These are phyloP conservation scores for Talaromyces islandicus DNA, from an alignment of 2,329 filamentous ascomycete species.

Conservation along the genomic window DNA sequence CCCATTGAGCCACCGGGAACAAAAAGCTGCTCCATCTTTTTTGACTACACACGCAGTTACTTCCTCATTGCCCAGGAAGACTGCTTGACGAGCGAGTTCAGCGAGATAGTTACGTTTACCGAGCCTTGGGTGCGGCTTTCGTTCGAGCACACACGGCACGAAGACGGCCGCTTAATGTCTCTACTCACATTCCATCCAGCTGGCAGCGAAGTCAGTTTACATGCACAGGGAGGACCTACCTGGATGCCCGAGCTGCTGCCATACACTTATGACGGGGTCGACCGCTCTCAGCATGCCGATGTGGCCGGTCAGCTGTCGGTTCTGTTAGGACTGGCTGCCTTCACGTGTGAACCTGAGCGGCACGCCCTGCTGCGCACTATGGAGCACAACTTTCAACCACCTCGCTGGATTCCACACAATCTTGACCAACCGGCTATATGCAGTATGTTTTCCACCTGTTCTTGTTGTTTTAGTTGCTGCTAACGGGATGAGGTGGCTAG, in stretches of 20 bases:
- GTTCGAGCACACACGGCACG: neutral
- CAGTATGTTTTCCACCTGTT: neutral
- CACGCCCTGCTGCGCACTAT: slow-evolving; percentile 1
- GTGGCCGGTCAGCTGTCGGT: slow-evolving; percentile 7
- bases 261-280: slow-evolving; percentile 1
- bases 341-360: slow-evolving; percentile 5
- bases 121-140: neutral
- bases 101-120: neutral
- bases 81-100: neutral
- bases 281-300: neutral
- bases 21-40: slow-evolving; percentile 8
- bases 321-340: slow-evolving; percentile 6
- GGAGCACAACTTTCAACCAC: neutral
- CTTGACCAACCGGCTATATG: neutral
- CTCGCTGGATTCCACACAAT: neutral
- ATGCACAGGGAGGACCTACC: neutral
- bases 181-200: neutral
- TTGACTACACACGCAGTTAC: slow-evolving; percentile 4
- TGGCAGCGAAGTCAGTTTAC: neutral
- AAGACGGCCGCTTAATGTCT: neutral
- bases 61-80: slow-evolving; percentile 4
- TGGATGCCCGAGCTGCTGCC: slow-evolving; percentile 9
- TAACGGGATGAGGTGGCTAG: neutral
- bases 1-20: neutral
- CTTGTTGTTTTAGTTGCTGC: neutral